phyloP scores from a whole-genome alignment of 1,284 basidiomycete genomes.

The Papiliotrema flavescens region DNA sequence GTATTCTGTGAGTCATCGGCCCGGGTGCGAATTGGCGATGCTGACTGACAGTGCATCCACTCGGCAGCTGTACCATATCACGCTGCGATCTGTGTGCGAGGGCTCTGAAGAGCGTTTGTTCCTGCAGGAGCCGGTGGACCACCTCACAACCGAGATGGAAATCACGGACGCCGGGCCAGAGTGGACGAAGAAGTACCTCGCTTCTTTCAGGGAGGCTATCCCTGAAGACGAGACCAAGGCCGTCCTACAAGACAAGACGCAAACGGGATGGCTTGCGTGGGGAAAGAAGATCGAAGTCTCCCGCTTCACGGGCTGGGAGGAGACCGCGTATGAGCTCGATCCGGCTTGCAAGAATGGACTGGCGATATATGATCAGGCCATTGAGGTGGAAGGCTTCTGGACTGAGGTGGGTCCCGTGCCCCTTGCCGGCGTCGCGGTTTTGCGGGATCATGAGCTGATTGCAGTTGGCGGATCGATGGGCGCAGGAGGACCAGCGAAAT shows the following conservation, averaged over 20 bases:
- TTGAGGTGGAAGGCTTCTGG: slow-evolving; percentile 62
- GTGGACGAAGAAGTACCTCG: slow-evolving; percentile 58
- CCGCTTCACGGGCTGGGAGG: slow-evolving; percentile 52
- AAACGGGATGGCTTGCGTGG: slow-evolving; percentile 86
- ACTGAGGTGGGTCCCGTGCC: slow-evolving; percentile 35
- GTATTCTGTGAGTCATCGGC: slow-evolving; percentile 58
- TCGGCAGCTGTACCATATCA: slow-evolving; percentile 71
- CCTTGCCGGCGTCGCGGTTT: not conserved
- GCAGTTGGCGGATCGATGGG: slow-evolving; percentile 41
- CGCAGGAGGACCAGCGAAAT: slow-evolving; percentile 46
- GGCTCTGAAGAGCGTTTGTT: slow-evolving; percentile 64
- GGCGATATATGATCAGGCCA: slow-evolving; percentile 56
- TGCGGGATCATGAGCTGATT: slow-evolving; percentile 1
- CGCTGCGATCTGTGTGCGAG: slow-evolving; percentile 75
- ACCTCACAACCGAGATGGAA: slow-evolving; percentile 59
- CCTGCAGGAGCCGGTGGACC: slow-evolving; percentile 74
- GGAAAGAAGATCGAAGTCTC: slow-evolving; percentile 68
- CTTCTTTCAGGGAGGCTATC: slow-evolving; percentile 48
- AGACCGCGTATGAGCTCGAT: slow-evolving; percentile 65
- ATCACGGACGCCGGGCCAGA: slow-evolving; percentile 51
- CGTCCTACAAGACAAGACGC: slow-evolving; percentile 64
- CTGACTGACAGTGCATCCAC: slow-evolving; percentile 60
- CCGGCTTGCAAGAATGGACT: slow-evolving; percentile 60
- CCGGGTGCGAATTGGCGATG: not conserved
- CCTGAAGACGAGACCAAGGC: slow-evolving; percentile 35